A percentile compares a stretch with the other conserved stretches of the same genome.
Conservation (phyloP, 352 stramenopile genomes). For the Pythium sukuiense region DNA sequence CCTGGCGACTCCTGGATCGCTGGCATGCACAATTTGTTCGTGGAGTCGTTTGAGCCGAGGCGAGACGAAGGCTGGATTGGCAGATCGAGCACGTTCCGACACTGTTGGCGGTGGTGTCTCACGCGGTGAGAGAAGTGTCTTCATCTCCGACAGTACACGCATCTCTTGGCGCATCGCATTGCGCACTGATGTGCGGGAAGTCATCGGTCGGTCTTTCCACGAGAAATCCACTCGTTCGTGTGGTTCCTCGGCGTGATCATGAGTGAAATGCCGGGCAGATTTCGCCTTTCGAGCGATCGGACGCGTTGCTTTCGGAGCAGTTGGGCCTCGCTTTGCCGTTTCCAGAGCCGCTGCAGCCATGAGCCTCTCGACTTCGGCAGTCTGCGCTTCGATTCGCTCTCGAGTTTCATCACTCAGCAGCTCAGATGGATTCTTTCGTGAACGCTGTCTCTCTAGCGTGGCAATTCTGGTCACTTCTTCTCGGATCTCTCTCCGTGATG, state of each 20-base stretch:
- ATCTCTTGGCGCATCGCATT: constrained; percentile 51
- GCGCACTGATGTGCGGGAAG: constrained; percentile 49
- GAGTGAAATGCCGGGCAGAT: neutral
- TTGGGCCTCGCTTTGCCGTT: neutral
- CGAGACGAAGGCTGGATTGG: constrained; percentile 33
- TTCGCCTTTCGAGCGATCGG: neutral
- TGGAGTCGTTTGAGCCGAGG: constrained; percentile 45
- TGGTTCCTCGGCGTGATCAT: neutral
- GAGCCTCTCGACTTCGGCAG: neutral
- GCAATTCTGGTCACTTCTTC: constrained; percentile 28
- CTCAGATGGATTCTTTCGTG: constrained; percentile 2
- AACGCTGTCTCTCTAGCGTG: constrained; percentile 20
- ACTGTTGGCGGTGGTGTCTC: constrained; percentile 7
- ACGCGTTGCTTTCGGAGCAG: neutral
- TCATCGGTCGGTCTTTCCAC: constrained; percentile 50
- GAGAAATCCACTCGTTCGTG: constrained; percentile 23
- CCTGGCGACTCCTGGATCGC: constrained; percentile 22
- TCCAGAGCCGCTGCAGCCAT: neutral
- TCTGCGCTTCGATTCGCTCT: neutral
- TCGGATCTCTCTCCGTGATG: constrained; percentile 35
- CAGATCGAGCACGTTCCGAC: neutral
- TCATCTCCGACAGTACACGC: constrained; percentile 34
- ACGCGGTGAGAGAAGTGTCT: constrained; percentile 23
- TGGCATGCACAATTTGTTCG: constrained; percentile 33
- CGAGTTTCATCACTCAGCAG: constrained; percentile 2